These are phyloP conservation scores for Escallonia rubra DNA, from an alignment of 129 eudicot genomes.

Conservation along the genomic window DNA sequence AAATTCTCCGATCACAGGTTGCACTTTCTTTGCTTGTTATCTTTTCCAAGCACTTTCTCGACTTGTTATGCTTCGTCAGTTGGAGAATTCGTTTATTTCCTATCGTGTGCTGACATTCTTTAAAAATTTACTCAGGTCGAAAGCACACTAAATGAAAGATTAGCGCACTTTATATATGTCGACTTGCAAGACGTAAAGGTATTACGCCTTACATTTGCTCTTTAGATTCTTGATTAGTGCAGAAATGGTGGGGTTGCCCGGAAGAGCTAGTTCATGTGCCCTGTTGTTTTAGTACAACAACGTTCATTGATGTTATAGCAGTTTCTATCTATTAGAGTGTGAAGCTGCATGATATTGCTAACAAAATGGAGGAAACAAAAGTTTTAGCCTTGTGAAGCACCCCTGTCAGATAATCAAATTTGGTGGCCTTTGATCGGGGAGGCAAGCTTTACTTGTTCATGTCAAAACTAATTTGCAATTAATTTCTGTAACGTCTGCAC, in stretches of 20 bases:
- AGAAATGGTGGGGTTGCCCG: not conserved
- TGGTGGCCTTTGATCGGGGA: no score
- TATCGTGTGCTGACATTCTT: slow-evolving; percentile 13
- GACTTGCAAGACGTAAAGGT: slow-evolving; percentile 90
- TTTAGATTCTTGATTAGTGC: slow-evolving; percentile 5
- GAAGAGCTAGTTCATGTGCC: not conserved
- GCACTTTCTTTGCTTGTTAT: slow-evolving; percentile 7
- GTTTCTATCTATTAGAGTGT: not conserved
- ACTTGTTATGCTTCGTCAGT: not conserved
- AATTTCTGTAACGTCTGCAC: no score
- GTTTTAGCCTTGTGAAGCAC: no score
- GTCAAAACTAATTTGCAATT: no score
- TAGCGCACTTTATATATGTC: slow-evolving; percentile 55
- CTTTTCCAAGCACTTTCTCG: not conserved
- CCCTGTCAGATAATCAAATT: no score
- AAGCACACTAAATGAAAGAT: slow-evolving; percentile 52
- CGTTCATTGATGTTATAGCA: not conserved
- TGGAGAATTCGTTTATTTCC: not conserved
- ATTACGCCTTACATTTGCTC: slow-evolving; percentile 15
- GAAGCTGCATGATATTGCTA: not conserved
- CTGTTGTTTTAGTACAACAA: slow-evolving; percentile 1
- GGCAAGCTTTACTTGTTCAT: no score
- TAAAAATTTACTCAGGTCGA: slow-evolving; percentile 55
- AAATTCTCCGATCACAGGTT: slow-evolving; percentile 82
- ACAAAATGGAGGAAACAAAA: not conserved